phyloP scores from a whole-genome alignment of 139 green algal genomes.

The Asterochloris erici region DNA sequence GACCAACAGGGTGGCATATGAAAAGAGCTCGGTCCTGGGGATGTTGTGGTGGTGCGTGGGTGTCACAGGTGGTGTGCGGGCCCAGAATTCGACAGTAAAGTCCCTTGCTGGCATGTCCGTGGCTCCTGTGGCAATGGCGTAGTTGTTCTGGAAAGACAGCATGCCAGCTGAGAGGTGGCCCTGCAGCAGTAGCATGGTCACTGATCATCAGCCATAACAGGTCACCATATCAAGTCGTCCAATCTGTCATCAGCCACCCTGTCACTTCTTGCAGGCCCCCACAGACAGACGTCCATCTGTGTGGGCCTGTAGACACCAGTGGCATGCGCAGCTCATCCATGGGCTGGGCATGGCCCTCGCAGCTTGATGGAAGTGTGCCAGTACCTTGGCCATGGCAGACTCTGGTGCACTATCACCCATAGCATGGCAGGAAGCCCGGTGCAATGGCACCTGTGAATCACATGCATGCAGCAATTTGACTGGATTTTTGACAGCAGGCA shows the following conservation, averaged over 20 bases:
- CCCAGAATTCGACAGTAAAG: slow-evolving; percentile 85
- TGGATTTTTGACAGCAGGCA: too few relatives aligned
- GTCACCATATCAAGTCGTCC: too few relatives aligned
- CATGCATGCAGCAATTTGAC: too few relatives aligned
- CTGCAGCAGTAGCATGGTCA: background rate
- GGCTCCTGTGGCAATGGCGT: slow-evolving; percentile 58
- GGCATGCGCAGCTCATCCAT: too few relatives aligned
- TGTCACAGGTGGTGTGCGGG: slow-evolving; percentile 34
- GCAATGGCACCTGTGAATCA: too few relatives aligned
- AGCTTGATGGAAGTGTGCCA: too few relatives aligned
- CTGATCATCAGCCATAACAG: background rate
- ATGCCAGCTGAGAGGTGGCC: slow-evolving; percentile 8
- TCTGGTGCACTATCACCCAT: too few relatives aligned
- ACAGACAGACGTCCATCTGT: too few relatives aligned
- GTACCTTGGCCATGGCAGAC: too few relatives aligned
- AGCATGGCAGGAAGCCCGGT: too few relatives aligned
- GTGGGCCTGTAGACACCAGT: too few relatives aligned
- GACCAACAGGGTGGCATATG: slow-evolving; percentile 39
- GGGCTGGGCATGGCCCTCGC: too few relatives aligned
- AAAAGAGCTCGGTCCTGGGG: slow-evolving; percentile 43
- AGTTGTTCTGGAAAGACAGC: slow-evolving; percentile 80
- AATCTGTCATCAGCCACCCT: background rate
- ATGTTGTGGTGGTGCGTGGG: background rate
- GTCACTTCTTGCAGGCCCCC: background rate
- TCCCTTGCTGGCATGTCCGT: slow-evolving; percentile 53